Conservation (phyloP, 345 rosid species). For the Crucihimalaya himalaica region DNA sequence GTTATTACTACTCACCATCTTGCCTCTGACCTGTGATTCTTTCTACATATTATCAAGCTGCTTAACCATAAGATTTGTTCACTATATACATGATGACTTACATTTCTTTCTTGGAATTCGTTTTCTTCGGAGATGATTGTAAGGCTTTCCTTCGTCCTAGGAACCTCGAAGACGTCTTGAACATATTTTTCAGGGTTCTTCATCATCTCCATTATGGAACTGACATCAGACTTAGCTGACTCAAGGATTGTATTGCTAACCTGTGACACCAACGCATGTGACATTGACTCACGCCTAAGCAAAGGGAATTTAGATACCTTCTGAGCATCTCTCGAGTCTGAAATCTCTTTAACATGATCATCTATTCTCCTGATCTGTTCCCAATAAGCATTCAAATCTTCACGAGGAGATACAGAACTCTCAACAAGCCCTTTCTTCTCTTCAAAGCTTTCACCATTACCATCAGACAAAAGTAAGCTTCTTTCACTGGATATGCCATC, state of each 20-base stretch:
- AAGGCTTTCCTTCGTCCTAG: constrained; percentile 40
- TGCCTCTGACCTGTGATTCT: constrained; percentile 42
- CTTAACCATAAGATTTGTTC: not conserved
- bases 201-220: constrained; percentile 38
- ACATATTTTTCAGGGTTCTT: constrained; percentile 42
- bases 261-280: constrained; percentile 46
- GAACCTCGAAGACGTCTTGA: constrained; percentile 74
- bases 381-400: constrained; percentile 54
- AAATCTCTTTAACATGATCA: constrained; percentile 51
- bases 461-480: constrained; percentile 7
- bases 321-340: constrained; percentile 44
- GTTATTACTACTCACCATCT: constrained; percentile 36
- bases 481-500: constrained; percentile 31
- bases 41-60: not conserved
- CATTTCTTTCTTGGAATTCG: constrained; percentile 32
- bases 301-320: constrained; percentile 32
- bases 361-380: constrained; percentile 62
- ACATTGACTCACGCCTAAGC: constrained; percentile 43
- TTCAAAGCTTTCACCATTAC: constrained; percentile 32
- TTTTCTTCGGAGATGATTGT: constrained; percentile 45
- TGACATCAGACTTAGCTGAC: constrained; percentile 35
- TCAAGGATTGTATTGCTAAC: constrained; percentile 37
- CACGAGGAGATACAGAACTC: constrained; percentile 40
- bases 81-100: not conserved
- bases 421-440: constrained; percentile 41